Percentiles rank a stretch among this genome's conserved stretches.
Conservation (phyloP, 2,329 filamentous ascomycete genomes). For the Geosmithia flava region DNA sequence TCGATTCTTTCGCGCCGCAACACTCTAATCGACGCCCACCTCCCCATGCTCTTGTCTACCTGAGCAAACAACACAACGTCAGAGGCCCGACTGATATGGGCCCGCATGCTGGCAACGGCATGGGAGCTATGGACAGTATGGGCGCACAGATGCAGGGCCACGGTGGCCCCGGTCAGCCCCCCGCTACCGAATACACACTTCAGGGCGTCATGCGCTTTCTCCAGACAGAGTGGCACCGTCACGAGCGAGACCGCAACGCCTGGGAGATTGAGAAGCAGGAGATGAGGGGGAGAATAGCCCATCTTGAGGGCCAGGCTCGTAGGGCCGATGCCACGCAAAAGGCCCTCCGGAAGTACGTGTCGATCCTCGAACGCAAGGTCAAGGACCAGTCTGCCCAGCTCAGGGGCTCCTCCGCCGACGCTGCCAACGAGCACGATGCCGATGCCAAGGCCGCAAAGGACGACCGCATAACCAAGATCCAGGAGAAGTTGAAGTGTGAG, state of each 20-base stretch:
- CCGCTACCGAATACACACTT: slow-evolving; percentile 49
- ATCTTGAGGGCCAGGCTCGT: slow-evolving; percentile 78
- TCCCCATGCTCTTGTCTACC: slow-evolving; percentile 23
- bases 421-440: slow-evolving; percentile 28
- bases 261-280: slow-evolving; percentile 99
- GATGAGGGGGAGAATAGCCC: slow-evolving; percentile 96
- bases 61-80: slow-evolving; percentile 8
- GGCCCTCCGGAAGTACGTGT: slow-evolving; percentile 79
- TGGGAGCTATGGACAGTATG: slow-evolving; percentile 29
- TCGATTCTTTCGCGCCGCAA: not conserved
- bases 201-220: slow-evolving; percentile 96
- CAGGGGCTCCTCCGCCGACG: slow-evolving; percentile 29
- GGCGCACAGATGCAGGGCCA: slow-evolving; percentile 30
- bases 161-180: slow-evolving; percentile 33
- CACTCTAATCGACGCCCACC: slow-evolving; percentile 5
- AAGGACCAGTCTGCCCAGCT: slow-evolving; percentile 69
- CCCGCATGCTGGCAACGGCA: slow-evolving; percentile 31
- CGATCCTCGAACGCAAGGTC: slow-evolving; percentile 78
- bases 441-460: slow-evolving; percentile 33
- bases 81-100: slow-evolving; percentile 16
- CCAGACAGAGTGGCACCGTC: slow-evolving; percentile 97
- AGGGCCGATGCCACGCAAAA: slow-evolving; percentile 82
- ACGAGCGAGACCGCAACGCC: slow-evolving; percentile 92
- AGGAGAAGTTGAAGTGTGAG: slow-evolving; percentile 44
- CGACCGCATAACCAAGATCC: slow-evolving; percentile 38